Percentiles rank a stretch among this genome's conserved stretches.
Conservation (phyloP, 2,329 filamentous ascomycete genomes). For the Trichoderma sp. region DNA sequence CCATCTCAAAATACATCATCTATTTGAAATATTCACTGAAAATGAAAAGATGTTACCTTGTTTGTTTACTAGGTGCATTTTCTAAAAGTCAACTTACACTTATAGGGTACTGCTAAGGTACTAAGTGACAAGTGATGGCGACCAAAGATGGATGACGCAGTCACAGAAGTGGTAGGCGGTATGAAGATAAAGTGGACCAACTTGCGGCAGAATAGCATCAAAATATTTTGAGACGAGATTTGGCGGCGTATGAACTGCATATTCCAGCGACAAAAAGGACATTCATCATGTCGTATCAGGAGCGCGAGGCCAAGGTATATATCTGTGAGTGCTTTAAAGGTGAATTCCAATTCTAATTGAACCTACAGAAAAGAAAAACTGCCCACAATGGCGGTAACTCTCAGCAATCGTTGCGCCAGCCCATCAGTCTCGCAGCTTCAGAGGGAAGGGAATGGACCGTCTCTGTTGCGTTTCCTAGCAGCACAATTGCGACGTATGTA, state of each 20-base stretch:
- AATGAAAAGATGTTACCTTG: too few species aligned
- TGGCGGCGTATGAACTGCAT: neutral
- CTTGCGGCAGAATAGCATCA: constrained; percentile 30
- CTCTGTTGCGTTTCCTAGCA: constrained; percentile 74
- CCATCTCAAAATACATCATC: too few species aligned
- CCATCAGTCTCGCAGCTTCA: constrained; percentile 63
- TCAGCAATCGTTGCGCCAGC: constrained; percentile 56
- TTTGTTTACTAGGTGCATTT: too few species aligned
- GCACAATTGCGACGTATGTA: constrained; percentile 68
- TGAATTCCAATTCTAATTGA: neutral
- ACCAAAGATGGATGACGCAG: too few species aligned
- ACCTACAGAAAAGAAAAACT: constrained; percentile 49
- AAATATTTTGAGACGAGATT: constrained; percentile 19
- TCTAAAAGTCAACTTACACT: neutral
- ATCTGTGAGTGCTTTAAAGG: neutral
- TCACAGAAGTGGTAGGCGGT: constrained; percentile 24
- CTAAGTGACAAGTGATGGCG: too few species aligned
- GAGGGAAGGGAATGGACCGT: constrained; percentile 66
- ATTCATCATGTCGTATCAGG: constrained; percentile 33
- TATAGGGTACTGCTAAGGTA: neutral
- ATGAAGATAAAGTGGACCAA: neutral
- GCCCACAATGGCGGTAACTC: constrained; percentile 38
- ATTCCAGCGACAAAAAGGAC: neutral
- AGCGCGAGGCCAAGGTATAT: constrained; percentile 33
- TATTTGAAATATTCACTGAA: too few species aligned